Base-by-base conservation (phyloP, 495 filamentous ascomycete genomes). In the Aspergillus diversus region DNA sequence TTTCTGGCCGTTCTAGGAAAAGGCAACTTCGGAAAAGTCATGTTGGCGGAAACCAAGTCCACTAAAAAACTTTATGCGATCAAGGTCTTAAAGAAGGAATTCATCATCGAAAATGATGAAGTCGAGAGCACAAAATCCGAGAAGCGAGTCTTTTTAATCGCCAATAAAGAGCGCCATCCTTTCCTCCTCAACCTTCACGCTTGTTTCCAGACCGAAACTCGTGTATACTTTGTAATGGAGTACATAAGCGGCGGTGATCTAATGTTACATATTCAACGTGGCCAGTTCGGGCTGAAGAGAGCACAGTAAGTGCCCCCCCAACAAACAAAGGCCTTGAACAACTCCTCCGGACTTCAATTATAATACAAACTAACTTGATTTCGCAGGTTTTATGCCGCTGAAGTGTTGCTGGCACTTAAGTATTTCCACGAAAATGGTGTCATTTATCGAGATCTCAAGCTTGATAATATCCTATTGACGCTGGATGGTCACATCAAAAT, bases 351-450 rank as follows among this genome's bases (percentile, higher is more conserved):
- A 37, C 5, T 5, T 12, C 21, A 27, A 27, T 27, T 27, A 27
- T 27, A 27, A 33, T 34, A 31, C 49, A 12, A 54, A 1, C 32
- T 34, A 34, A 31, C 32, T 56, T 46, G 53, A 65, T n/a, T 46
- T 39, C n/a, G 15, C 72, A 96, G 90, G 69, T 99, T 99, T 75
- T 99, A 99, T 73, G 96, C 95, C 48, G 92, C 95, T 8, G 95
- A 99, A 73, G 95, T 99, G 42, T 96, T 95, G 79, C 78, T 99
- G 68, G 95, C 95, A 50, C 83, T 99, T 67, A 99, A 99, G 71
- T 99, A 98, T 77, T 98, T 99, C 83, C 95, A 99, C 68, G 96
- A 98, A 76, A 97, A 99, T 69, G 96, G 96, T 46, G 95, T 99
- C 69, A 98, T 99, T 63, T 99, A 99, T 75, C 94, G 95, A 80